Base-by-base conservation (phyloP, 2,329 filamentous ascomycete genomes). In the Microcera coccophila region DNA sequence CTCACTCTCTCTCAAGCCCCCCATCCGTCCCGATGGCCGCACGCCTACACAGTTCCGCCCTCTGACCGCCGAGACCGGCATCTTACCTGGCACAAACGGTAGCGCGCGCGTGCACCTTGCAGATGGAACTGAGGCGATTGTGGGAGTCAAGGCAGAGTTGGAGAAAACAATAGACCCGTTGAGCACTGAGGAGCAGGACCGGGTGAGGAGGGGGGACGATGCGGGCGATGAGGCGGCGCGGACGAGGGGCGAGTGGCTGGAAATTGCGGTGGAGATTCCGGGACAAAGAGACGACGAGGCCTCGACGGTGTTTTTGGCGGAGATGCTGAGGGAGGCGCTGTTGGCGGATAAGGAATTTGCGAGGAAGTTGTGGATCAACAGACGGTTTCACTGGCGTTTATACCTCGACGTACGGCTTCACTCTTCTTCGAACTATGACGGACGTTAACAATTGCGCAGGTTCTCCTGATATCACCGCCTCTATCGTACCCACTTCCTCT, bases 101-200 rank as follows among this genome's bases (percentile, higher is more conserved):
- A 94, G 87, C 66, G 91, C 93, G 46, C 82, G 94, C 24, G 85
- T 98, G 36, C 95, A 91, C 54, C 94, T 97, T 63, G 83, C 90
- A 3, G 93, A 98, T 64, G 93, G 93, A 38, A 95, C 90, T 2
- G 93, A 98, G 67, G 93, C 93, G 5, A 85, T 98, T 48, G 93
- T 96, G 5, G 93, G 93, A 35, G 84, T 96, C 48, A 98, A 97
- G 70, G 90, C 88, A 1, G 91, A 97, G 69, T 87, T 97, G 4
- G 90, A 95, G 65, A 84, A 79, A 71, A 89, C 84, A 36, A 53
- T 55, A 15, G 52, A 54, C 29, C 53, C 48, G 32, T 60, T 49
- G 39, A 55, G 54, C 34, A 53, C 32, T 55, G 51, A 59, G 45
- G 49, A 45, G 37, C 39, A 54, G 61, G 40, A 69, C 62, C 16